Evolutionary conservation across 2,329 filamentous ascomycete species (phyloP).

Genomic region (Dactylellina haptotyla): DNA sequence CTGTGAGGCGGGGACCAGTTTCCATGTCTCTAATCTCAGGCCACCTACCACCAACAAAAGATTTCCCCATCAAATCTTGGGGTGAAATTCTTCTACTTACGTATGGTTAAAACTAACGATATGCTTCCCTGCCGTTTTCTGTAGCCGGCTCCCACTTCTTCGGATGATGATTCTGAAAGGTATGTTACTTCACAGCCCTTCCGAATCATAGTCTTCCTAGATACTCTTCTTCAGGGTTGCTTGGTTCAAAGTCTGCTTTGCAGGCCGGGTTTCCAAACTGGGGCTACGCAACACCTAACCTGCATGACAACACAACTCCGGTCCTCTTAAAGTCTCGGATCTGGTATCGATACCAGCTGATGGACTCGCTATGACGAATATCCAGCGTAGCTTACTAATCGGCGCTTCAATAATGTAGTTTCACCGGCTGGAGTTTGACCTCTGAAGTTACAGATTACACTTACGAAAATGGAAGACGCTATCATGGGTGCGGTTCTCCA

Average conservation of each 20-base stretch:
- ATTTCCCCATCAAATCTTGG: too few species aligned
- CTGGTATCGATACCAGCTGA: too few species aligned
- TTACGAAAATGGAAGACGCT: slow-evolving; percentile 66
- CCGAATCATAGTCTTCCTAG: not conserved
- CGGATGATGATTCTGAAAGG: slow-evolving; percentile 48
- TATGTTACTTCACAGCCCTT: not conserved
- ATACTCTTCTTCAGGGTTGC: not conserved
- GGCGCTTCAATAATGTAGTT: too few species aligned
- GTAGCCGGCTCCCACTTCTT: slow-evolving; percentile 49
- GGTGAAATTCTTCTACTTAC: too few species aligned
- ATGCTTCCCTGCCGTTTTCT: not conserved
- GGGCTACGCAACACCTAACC: not conserved
- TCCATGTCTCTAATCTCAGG: slow-evolving; percentile 8
- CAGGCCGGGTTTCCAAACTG: not conserved
- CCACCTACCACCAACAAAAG: not conserved
- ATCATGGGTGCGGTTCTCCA: slow-evolving; percentile 58
- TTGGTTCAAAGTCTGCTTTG: not conserved
- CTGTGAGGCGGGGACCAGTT: slow-evolving; percentile 7
- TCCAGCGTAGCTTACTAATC: too few species aligned
- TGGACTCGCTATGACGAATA: too few species aligned
- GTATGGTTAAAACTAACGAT: too few species aligned
- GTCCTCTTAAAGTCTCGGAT: too few species aligned
- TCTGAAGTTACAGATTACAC: slow-evolving; percentile 64
- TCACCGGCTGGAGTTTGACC: slow-evolving; percentile 41
- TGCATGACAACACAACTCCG: too few species aligned